phyloP scores from a whole-genome alignment of 2,329 filamentous ascomycete genomes.

The Sphaerostilbella broomeana region DNA sequence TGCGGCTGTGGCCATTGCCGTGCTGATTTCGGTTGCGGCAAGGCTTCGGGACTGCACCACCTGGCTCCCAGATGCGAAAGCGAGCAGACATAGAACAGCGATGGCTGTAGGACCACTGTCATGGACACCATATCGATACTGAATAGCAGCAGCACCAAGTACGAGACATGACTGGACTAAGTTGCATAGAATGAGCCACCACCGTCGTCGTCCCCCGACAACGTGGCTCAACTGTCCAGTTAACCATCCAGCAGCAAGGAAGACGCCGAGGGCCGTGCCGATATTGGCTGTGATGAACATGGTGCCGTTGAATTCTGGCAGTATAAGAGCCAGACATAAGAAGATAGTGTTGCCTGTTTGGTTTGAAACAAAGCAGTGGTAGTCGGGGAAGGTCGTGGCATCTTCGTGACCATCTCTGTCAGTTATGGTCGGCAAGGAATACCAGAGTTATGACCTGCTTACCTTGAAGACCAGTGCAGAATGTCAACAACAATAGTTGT shows the following conservation, averaged over 20 bases:
- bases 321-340: conserved; percentile 44
- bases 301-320: conserved; percentile 40
- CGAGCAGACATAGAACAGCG: conserved; percentile 43
- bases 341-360: conserved; percentile 61
- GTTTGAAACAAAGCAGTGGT: conserved; percentile 57
- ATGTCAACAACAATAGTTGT: conserved; percentile 41
- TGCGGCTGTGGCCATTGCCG: conserved; percentile 58
- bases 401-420: conserved; percentile 28
- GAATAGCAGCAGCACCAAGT: conserved; percentile 44
- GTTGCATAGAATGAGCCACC: conserved; percentile 50
- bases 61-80: conserved; percentile 51
- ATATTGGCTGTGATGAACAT: conserved; percentile 49
- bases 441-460: conserved; percentile 3
- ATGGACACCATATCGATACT: conserved; percentile 34
- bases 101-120: conserved; percentile 33
- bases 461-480: conserved; percentile 47
- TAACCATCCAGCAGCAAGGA: conserved; percentile 47
- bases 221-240: conserved; percentile 52
- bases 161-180: conserved; percentile 49
- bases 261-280: conserved; percentile 47
- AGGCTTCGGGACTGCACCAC: conserved; percentile 51
- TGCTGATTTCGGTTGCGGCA: conserved; percentile 54
- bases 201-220: conserved; percentile 42
- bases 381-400: conserved; percentile 54
- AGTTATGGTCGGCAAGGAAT: background rate